Evolutionary conservation across 2,329 filamentous ascomycete genomes (phyloP).

Genomic region (Scedosporium apiospermum): DNA sequence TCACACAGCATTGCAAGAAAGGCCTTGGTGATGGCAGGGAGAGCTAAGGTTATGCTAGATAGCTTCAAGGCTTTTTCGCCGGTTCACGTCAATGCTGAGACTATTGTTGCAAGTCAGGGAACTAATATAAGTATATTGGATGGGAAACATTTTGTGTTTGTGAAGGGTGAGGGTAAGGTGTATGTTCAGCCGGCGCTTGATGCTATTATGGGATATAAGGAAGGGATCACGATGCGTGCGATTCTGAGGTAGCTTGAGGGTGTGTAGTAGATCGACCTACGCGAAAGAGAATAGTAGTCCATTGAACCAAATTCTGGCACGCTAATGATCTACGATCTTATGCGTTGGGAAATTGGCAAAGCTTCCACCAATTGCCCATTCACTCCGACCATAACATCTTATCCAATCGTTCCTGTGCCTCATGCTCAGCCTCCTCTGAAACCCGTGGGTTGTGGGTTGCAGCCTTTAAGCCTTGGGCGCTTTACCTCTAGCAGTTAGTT

Average conservation of each 20-base stretch:
- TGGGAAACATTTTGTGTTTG: slow-evolving; percentile 1
- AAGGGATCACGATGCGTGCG: slow-evolving; percentile 5
- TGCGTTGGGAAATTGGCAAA: too few relatives aligned
- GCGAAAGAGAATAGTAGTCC: too few relatives aligned
- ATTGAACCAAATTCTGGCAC: too few relatives aligned
- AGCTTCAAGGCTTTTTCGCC: background rate
- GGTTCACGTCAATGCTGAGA: background rate
- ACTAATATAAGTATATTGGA: background rate
- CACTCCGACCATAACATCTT: too few relatives aligned
- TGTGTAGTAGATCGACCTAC: too few relatives aligned
- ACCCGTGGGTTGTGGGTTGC: slow-evolving; percentile 47
- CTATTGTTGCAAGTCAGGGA: background rate
- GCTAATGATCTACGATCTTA: too few relatives aligned
- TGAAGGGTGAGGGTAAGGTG: slow-evolving; percentile 3
- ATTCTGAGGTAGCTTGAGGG: background rate
- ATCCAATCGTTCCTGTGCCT: slow-evolving; percentile 41
- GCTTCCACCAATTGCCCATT: too few relatives aligned
- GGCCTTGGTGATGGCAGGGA: slow-evolving; percentile 2
- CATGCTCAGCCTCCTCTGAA: slow-evolving; percentile 45
- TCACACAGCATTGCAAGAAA: background rate
- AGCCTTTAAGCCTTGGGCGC: background rate
- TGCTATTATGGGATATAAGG: slow-evolving; percentile 1
- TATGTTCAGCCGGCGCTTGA: slow-evolving; percentile 8
- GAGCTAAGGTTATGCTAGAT: slow-evolving; percentile 6
- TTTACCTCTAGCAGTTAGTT: slow-evolving; percentile 21